Evolutionary conservation across 805 yeast species (phyloP).

Genomic region (Pichia insulana): DNA sequence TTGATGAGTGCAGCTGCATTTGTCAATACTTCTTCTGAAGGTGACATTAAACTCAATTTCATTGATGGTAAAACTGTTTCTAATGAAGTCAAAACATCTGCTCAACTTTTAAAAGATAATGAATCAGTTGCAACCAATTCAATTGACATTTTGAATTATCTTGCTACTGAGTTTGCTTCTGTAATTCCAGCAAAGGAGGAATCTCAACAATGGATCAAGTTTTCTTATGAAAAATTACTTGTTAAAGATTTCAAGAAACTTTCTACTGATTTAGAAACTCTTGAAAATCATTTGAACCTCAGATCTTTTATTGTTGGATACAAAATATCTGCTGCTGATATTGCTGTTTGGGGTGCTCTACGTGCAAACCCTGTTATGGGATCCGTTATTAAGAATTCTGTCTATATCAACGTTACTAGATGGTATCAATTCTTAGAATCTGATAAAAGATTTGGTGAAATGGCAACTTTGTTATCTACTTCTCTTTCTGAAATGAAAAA

Average conservation of each 20-base stretch:
- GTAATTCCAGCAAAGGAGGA: constrained; percentile 30
- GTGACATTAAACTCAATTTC: constrained; percentile 50
- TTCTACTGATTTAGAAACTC: constrained; percentile 63
- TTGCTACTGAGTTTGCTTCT: constrained; percentile 47
- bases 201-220: constrained; percentile 55
- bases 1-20: constrained; percentile 71
- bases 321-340: constrained; percentile 65
- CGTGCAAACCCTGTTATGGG: constrained; percentile 92
- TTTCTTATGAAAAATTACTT: constrained; percentile 59
- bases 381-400: constrained; percentile 76
- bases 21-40: constrained; percentile 45
- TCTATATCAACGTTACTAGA: constrained; percentile 80
- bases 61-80: constrained; percentile 66
- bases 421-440: constrained; percentile 80
- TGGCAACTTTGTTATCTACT: constrained; percentile 58
- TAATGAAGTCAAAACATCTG: constrained; percentile 30
- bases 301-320: constrained; percentile 71
- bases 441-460: constrained; percentile 58
- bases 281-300: constrained; percentile 78
- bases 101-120: constrained; percentile 38
- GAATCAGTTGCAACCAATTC: constrained; percentile 33
- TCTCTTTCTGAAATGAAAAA: constrained; percentile 69
- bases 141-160: constrained; percentile 36
- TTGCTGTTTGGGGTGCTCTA: constrained; percentile 87
- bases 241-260: constrained; percentile 86